Percentiles rank a stretch among this genome's conserved stretches.
Conservation (phyloP, 1,284 basidiomycete genomes). For the Neotropicomus parvogracilis region DNA sequence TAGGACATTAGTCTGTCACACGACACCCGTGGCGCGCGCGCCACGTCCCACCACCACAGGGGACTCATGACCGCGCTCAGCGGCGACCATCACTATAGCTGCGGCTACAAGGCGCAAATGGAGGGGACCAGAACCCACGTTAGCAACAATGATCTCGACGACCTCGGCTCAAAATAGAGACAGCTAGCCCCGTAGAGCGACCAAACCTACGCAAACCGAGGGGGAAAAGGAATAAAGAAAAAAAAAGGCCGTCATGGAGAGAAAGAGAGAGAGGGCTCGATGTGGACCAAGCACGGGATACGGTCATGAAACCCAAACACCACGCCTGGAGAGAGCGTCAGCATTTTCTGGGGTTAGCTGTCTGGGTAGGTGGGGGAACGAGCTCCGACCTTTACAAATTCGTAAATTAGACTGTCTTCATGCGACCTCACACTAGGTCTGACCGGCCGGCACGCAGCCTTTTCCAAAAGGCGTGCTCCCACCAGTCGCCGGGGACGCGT, state of each 20-base stretch:
- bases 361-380: slow-evolving; percentile 26
- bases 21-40: slow-evolving; percentile 6
- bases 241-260: too few relatives aligned
- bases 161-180: slow-evolving; percentile 9
- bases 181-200: not conserved
- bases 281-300: slow-evolving; percentile 3
- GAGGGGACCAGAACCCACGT: slow-evolving; percentile 5
- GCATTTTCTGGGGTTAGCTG: slow-evolving; percentile 13
- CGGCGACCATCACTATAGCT: slow-evolving; percentile 2
- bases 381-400: slow-evolving; percentile 34
- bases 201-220: not conserved
- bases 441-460: slow-evolving; percentile 11
- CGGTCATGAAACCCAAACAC: slow-evolving; percentile 15
- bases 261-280: not conserved
- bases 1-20: slow-evolving; percentile 11
- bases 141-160: slow-evolving; percentile 8
- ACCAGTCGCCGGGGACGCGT: slow-evolving; percentile 51
- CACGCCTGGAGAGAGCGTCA: slow-evolving; percentile 5
- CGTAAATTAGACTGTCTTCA: slow-evolving; percentile 12
- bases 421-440: slow-evolving; percentile 14
- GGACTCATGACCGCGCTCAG: slow-evolving; percentile 10
- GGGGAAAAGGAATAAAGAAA: not conserved
- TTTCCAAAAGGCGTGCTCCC: slow-evolving; percentile 58
- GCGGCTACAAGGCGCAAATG: slow-evolving; percentile 17
- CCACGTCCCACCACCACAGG: not conserved